Conservation (phyloP, 208 protist genomes). For the Trypanosoma avium region DNA sequence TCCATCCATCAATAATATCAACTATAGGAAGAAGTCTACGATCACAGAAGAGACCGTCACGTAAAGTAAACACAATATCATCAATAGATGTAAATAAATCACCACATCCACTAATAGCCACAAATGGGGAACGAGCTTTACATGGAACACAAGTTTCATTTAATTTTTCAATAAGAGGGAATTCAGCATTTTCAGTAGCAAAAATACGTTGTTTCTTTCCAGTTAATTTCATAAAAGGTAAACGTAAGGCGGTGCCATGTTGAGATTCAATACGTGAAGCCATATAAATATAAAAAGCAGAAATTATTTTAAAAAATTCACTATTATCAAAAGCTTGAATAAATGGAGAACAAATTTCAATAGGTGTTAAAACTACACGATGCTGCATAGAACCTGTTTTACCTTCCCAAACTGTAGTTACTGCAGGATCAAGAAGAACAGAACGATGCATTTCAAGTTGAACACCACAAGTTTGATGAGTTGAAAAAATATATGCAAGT, state of each 20-base stretch:
- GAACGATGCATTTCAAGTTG: conserved; percentile 87
- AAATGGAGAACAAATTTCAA: conserved; percentile 43
- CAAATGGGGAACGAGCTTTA: conserved; percentile 75
- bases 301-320: conserved; percentile 65
- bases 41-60: conserved; percentile 83
- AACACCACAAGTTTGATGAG: conserved; percentile 66
- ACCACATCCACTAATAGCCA: conserved; percentile 84
- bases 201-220: conserved; percentile 71
- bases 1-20: conserved; percentile 81
- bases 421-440: conserved; percentile 73
- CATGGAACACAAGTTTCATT: conserved; percentile 54
- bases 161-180: conserved; percentile 61
- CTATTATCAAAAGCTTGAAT: conserved; percentile 50
- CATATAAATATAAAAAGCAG: conserved; percentile 76
- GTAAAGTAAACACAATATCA: conserved; percentile 80
- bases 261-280: conserved; percentile 38
- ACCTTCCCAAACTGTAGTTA: conserved; percentile 53
- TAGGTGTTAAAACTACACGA: conserved; percentile 74
- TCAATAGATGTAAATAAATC: conserved; percentile 80
- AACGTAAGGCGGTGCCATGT: conserved; percentile 25
- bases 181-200: conserved; percentile 19
- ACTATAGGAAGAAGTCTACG: conserved; percentile 71
- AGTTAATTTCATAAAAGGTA: conserved; percentile 74
- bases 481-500: conserved; percentile 79
- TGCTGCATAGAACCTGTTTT: conserved; percentile 54